A percentile compares a stretch with the other conserved stretches of the same genome.
These are phyloP conservation scores for Geosiphon pyriformis DNA, from an alignment of 192 early-diverging fungal species.

Conservation along the genomic window DNA sequence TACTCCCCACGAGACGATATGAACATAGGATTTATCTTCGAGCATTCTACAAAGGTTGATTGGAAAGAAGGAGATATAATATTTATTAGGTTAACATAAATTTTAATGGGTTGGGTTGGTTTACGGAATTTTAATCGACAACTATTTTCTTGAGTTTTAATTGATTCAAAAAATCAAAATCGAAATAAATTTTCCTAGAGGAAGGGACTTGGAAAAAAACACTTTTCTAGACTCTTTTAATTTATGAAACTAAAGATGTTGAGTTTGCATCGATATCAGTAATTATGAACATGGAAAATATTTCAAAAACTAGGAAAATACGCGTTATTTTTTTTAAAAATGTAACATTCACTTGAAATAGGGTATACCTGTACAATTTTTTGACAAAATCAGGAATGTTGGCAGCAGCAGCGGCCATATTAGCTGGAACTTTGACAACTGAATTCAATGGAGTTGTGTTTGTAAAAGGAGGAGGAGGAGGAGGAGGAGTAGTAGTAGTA, in stretches of 20 bases:
- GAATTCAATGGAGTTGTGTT: not conserved
- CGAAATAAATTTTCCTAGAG: too few species aligned
- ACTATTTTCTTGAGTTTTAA: too few species aligned
- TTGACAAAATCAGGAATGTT: slow-evolving; percentile 62
- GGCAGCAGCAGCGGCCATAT: slow-evolving; percentile 26
- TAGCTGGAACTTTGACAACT: not conserved
- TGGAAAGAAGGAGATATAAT: slow-evolving; percentile 9
- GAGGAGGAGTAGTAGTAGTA: too few species aligned
- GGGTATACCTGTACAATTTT: slow-evolving; percentile 49
- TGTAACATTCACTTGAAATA: not conserved
- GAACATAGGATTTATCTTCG: slow-evolving; percentile 54
- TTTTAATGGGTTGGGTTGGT: too few species aligned
- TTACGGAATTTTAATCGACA: too few species aligned
- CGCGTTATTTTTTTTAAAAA: not conserved
- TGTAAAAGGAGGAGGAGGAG: not conserved
- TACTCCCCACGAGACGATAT: slow-evolving; percentile 59
- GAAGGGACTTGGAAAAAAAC: not conserved
- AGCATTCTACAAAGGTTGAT: slow-evolving; percentile 50
- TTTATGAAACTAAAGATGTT: not conserved
- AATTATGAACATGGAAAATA: not conserved
- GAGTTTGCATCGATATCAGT: not conserved
- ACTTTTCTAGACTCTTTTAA: not conserved
- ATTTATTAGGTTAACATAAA: slow-evolving; percentile 8
- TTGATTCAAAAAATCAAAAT: too few species aligned
- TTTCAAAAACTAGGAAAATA: not conserved